Evolutionary conservation across 202 grass and related monocot genomes (phyloP).

Genomic region (Schoenoplectus tabernaemontani): DNA sequence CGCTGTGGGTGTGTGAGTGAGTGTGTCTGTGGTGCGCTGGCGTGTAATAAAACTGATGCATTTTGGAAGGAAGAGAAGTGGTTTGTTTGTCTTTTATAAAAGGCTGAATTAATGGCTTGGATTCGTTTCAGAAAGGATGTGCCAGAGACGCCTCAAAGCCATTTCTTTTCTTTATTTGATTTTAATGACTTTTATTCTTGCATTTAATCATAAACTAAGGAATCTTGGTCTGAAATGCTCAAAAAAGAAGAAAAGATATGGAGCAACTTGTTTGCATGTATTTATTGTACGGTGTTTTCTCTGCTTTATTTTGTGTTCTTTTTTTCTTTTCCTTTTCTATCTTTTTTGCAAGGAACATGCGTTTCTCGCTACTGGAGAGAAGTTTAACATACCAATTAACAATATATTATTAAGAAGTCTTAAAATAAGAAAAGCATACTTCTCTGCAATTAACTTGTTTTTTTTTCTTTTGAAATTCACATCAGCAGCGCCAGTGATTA

Average conservation of each 20-base stretch:
- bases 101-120: not conserved
- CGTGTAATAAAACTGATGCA: conserved; percentile 9
- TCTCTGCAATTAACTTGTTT: not conserved
- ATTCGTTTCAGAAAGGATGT: not conserved
- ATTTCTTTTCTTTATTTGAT: not conserved
- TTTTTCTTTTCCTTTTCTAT: not conserved
- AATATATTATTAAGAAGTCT: not conserved
- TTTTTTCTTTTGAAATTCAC: not conserved
- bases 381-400: not conserved
- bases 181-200: conserved; percentile 1
- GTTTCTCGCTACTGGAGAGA: not conserved
- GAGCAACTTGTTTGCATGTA: not conserved
- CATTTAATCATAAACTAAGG: conserved; percentile 2
- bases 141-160: conserved; percentile 8
- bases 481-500: not conserved
- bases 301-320: not conserved
- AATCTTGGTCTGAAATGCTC: conserved; percentile 16
- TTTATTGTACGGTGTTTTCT: not conserved
- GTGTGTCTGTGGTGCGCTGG: not conserved
- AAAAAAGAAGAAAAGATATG: conserved; percentile 2
- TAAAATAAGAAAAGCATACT: not conserved
- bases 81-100: conserved; percentile 21
- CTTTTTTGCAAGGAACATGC: not conserved
- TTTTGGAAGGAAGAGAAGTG: not conserved
- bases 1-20: not conserved